phyloP scores from a whole-genome alignment of 768 basidiomycete genomes.

The Mycena leptocephala region DNA sequence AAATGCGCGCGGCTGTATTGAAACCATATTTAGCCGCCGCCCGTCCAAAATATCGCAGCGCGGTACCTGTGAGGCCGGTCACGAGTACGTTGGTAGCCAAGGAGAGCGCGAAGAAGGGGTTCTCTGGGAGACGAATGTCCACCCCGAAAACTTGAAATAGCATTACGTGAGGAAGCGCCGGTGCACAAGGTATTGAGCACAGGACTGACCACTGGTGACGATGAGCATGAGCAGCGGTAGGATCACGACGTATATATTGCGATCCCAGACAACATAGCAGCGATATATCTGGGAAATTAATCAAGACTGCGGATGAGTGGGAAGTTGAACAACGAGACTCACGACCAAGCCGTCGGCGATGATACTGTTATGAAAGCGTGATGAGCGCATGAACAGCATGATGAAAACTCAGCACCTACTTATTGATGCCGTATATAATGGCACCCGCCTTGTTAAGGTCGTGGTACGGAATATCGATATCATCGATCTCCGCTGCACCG shows the following conservation, averaged over 20 bases:
- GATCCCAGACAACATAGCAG: conserved; percentile 50
- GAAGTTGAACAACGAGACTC: conserved; percentile 7
- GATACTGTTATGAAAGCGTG: conserved; percentile 33
- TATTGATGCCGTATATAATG: conserved; percentile 51
- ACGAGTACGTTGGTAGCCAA: conserved; percentile 48
- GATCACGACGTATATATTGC: conserved; percentile 46
- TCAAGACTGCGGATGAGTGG: background rate
- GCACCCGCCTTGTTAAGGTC: conserved; percentile 44
- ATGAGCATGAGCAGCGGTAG: conserved; percentile 44
- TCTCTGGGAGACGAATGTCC: conserved; percentile 43
- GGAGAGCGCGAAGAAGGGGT: conserved; percentile 47
- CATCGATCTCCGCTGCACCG: conserved; percentile 42
- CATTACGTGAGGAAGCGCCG: background rate
- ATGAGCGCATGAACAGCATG: conserved; percentile 1
- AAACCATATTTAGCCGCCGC: background rate
- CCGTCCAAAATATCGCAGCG: background rate
- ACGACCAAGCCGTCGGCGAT: conserved; percentile 50
- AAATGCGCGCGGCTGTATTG: conserved; percentile 47
- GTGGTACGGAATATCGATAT: conserved; percentile 42
- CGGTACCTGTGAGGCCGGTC: conserved; percentile 47
- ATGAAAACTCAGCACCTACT: conserved; percentile 39
- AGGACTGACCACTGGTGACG: conserved; percentile 42
- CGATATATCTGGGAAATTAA: conserved; percentile 47
- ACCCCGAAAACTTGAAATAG: conserved; percentile 36
- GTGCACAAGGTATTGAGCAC: background rate